Conservation (phyloP, 306 rosid species). For the Prinsepia uniflora region DNA sequence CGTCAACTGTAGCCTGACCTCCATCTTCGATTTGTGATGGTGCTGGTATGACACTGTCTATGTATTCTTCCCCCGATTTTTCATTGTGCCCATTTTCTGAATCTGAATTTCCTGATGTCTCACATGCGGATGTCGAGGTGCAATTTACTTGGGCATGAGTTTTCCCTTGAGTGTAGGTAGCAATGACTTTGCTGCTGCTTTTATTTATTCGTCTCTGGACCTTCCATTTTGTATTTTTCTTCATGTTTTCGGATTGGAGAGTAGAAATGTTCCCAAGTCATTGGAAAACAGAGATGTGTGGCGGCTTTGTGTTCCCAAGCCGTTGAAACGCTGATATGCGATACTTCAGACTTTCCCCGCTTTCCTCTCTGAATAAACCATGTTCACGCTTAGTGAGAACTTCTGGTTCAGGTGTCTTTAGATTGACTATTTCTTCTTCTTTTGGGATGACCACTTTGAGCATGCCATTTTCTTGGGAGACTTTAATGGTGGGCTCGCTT, state of each 20-base stretch:
- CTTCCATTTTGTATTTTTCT: not conserved
- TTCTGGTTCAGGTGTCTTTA: not conserved
- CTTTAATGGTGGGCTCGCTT: rapidly evolving
- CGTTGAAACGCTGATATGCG: not conserved
- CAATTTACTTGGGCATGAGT: not conserved
- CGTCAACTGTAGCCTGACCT: not conserved
- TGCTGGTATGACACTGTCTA: not conserved
- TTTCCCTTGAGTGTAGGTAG: too few species aligned
- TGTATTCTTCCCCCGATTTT: not conserved
- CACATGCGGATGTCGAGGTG: too few species aligned
- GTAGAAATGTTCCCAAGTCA: not conserved
- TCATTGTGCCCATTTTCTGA: not conserved
- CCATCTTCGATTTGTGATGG: not conserved
- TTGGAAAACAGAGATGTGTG: too few species aligned
- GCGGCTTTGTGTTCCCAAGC: not conserved
- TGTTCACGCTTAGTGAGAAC: not conserved
- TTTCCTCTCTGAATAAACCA: not conserved
- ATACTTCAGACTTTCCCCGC: rapidly evolving
- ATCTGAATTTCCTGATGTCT: too few species aligned
- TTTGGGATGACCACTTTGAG: not conserved
- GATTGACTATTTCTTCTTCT: too few species aligned
- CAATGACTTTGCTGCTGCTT: too few species aligned
- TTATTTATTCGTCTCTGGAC: too few species aligned
- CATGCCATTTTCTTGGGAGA: not conserved
- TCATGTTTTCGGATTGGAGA: not conserved